These are phyloP conservation scores for Fraxinus pennsylvanica DNA, from an alignment of 257 asterid genomes.

Conservation along the genomic window DNA sequence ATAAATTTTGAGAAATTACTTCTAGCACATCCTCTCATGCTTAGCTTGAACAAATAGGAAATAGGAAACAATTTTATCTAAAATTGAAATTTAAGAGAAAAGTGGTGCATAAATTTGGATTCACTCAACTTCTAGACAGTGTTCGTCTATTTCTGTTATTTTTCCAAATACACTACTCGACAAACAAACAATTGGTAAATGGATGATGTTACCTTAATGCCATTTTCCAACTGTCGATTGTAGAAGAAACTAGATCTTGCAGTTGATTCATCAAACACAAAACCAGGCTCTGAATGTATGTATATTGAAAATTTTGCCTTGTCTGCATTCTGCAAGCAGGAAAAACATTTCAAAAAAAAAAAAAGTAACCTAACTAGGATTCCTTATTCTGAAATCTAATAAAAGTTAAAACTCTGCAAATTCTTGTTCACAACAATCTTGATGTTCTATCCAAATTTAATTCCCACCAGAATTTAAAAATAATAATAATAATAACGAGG, in stretches of 20 bases:
- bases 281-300: conserved; percentile 86
- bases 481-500: not conserved
- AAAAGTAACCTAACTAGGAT: not conserved
- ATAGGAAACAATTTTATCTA: not conserved
- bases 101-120: not conserved
- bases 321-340: conserved; percentile 66
- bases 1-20: not conserved
- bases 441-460: not conserved
- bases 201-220: conserved; percentile 64
- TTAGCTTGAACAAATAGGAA: not conserved
- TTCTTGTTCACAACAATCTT: not conserved
- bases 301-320: conserved; percentile 58
- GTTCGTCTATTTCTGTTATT: not conserved
- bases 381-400: not conserved
- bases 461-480: not conserved
- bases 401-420: not conserved
- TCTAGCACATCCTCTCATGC: not conserved
- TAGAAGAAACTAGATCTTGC: conserved; percentile 61
- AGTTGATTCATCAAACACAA: conserved; percentile 74
- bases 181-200: conserved; percentile 17
- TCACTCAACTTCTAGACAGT: not conserved
- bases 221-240: conserved; percentile 62
- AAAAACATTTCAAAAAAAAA: not conserved
- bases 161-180: conserved; percentile 1
- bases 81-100: not conserved